These are phyloP conservation scores for Candida albicans DNA, from an alignment of 1,139 yeast genomes.

Conservation along the genomic window DNA sequence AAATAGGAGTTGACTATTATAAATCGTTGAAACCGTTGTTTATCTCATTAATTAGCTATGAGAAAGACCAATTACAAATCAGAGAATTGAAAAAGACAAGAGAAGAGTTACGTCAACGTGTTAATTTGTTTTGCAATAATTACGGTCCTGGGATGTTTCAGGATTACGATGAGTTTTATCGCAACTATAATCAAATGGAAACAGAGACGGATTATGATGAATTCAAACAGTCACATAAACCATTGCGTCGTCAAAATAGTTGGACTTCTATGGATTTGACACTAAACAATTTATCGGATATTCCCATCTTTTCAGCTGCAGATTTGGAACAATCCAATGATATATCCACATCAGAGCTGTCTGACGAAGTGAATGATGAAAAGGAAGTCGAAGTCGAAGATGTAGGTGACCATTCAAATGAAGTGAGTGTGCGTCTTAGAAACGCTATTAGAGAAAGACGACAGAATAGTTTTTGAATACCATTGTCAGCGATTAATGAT, in stretches of 20 bases:
- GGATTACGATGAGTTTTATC: conserved; percentile 47
- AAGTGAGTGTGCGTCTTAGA: conserved; percentile 6
- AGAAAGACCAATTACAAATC: conserved; percentile 40
- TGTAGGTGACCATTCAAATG: conserved; percentile 2
- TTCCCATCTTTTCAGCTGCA: conserved; percentile 35
- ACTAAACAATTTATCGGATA: conserved; percentile 27
- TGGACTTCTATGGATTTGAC: conserved; percentile 14
- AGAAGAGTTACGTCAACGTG: conserved; percentile 52
- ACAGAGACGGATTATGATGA: conserved; percentile 7
- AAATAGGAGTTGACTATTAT: conserved; percentile 42
- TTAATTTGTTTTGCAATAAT: conserved; percentile 66
- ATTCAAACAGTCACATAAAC: conserved; percentile 1
- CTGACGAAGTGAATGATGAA: conserved; percentile 8
- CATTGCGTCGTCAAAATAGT: conserved; percentile 12
- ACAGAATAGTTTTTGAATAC: background rate
- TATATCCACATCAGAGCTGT: conserved; percentile 7
- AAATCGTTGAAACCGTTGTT: conserved; percentile 40
- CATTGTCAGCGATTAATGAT: too few species aligned
- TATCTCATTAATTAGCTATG: conserved; percentile 41
- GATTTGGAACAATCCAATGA: conserved; percentile 16
- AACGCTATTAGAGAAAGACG: conserved; percentile 12
- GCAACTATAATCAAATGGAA: conserved; percentile 23
- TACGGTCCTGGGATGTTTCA: conserved; percentile 80
- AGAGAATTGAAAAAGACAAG: conserved; percentile 57
- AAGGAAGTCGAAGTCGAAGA: conserved; percentile 7